Evolutionary conservation across 768 basidiomycete genomes (phyloP).

Genomic region (Termitomyces bulborhizus): DNA sequence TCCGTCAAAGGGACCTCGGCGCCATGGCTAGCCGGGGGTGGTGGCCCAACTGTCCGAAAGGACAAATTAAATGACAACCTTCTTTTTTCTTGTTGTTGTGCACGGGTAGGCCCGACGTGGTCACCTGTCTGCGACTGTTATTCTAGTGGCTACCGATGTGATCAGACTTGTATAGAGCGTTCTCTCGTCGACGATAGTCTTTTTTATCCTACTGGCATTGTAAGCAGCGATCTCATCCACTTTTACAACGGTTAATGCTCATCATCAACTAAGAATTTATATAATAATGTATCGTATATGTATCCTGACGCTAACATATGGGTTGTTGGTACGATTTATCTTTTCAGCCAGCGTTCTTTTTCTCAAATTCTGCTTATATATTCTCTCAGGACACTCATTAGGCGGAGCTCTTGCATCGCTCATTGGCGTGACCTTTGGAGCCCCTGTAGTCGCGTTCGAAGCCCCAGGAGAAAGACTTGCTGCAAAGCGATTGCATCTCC

Average conservation of each 20-base stretch:
- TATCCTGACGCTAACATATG: constrained; percentile 89
- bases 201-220: constrained; percentile 84
- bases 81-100: constrained; percentile 96
- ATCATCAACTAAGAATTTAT: constrained; percentile 54
- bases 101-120: constrained; percentile 93
- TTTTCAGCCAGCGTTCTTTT: background rate
- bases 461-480: constrained; percentile 71
- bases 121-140: constrained; percentile 88
- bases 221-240: constrained; percentile 29
- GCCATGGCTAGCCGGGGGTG: constrained; percentile 55
- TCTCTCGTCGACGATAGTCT: constrained; percentile 76
- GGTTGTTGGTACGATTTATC: constrained; percentile 51
- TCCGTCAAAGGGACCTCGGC: constrained; percentile 94
- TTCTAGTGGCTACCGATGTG: constrained; percentile 68
- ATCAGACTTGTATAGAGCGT: constrained; percentile 73
- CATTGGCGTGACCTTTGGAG: constrained; percentile 87
- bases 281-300: constrained; percentile 86
- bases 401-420: constrained; percentile 85
- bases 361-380: background rate
- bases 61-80: constrained; percentile 95
- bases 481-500: constrained; percentile 77
- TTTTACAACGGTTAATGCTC: background rate
- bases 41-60: constrained; percentile 78
- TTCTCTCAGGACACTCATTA: constrained; percentile 53
- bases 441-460: constrained; percentile 87